phyloP scores from a whole-genome alignment of 306 rosid genomes.

The Castanopsis chinensis region DNA sequence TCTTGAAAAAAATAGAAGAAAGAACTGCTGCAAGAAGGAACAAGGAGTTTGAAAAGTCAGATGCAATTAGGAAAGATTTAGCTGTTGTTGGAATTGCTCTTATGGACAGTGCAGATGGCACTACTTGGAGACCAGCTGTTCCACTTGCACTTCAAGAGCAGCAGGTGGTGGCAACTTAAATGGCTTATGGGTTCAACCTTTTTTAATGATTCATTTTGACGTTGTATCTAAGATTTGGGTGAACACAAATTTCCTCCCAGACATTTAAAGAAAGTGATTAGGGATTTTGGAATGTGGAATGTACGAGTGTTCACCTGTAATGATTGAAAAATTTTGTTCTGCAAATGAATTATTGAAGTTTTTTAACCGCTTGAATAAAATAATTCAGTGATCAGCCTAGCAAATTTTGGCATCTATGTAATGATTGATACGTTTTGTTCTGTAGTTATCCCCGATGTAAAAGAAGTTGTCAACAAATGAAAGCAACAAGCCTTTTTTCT shows the following conservation, averaged over 20 bases:
- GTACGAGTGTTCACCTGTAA: neutral
- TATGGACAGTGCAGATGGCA: conserved; percentile 88
- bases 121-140: conserved; percentile 86
- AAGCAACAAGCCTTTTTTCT: no score
- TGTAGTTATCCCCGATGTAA: no score
- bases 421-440: no score
- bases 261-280: neutral
- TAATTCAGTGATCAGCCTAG: no score
- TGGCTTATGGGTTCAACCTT: conserved; percentile 18
- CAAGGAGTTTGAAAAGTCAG: conserved; percentile 82
- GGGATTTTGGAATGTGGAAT: neutral
- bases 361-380: no score
- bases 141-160: conserved; percentile 77
- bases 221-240: neutral
- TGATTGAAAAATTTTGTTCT: no score
- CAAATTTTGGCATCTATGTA: no score
- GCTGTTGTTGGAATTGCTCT: conserved; percentile 75
- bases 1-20: conserved; percentile 66
- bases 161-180: conserved; percentile 36
- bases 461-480: no score
- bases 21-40: conserved; percentile 68
- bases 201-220: conserved; percentile 7
- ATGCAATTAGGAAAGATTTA: conserved; percentile 68
- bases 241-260: neutral
- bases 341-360: no score